Conservation (phyloP, 192 early-diverging fungal genomes). For the Obelidium mucronatum region DNA sequence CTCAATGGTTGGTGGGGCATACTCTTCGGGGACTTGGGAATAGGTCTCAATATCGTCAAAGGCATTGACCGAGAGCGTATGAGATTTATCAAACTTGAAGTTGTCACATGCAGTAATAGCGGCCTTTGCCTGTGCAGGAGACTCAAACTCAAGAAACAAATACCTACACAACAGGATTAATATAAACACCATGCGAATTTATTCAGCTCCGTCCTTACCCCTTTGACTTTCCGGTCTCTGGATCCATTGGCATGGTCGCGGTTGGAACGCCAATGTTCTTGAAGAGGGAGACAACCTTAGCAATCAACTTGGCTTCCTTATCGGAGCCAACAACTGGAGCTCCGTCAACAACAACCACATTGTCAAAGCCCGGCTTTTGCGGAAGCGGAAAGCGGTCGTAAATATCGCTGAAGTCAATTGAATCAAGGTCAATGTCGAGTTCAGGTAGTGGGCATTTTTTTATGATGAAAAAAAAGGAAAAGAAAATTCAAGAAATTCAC, state of each 20-base stretch:
- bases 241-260: slow-evolving; percentile 87
- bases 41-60: slow-evolving; percentile 94
- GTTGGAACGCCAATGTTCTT: slow-evolving; percentile 81
- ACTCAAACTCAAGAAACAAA: slow-evolving; percentile 94
- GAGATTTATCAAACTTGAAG: slow-evolving; percentile 81
- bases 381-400: slow-evolving; percentile 76
- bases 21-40: slow-evolving; percentile 73
- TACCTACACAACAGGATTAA: slow-evolving; percentile 55
- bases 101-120: slow-evolving; percentile 81
- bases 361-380: slow-evolving; percentile 78
- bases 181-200: slow-evolving; percentile 7
- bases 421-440: slow-evolving; percentile 37
- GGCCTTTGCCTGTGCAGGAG: slow-evolving; percentile 77
- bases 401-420: slow-evolving; percentile 91
- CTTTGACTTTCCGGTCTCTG: slow-evolving; percentile 76
- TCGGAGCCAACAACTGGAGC: slow-evolving; percentile 84
- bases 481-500: too few species aligned
- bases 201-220: slow-evolving; percentile 62
- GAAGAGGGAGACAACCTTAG: slow-evolving; percentile 78
- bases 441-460: too few species aligned
- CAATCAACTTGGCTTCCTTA: slow-evolving; percentile 87
- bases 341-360: slow-evolving; percentile 91
- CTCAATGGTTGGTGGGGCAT: slow-evolving; percentile 74
- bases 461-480: too few species aligned
- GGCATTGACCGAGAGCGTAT: slow-evolving; percentile 82